Evolutionary conservation across 2,329 filamentous ascomycete genomes (phyloP).

Genomic region (Diplodia intermedia): DNA sequence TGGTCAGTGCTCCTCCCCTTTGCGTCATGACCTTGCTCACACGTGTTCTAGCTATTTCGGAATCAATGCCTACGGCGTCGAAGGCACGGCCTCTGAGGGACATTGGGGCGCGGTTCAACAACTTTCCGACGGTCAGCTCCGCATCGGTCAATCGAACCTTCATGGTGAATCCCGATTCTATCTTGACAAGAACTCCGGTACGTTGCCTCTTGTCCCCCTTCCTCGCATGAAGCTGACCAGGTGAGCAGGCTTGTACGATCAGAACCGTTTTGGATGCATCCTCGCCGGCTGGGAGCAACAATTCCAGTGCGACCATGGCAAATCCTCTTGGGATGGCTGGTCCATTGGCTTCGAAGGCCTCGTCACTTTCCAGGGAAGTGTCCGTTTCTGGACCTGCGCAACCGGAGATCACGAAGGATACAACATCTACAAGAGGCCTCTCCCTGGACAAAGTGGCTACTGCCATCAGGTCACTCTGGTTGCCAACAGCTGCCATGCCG

Average conservation of each 20-base stretch:
- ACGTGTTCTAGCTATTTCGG: conserved; percentile 10
- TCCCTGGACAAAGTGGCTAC: not conserved
- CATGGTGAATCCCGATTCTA: not conserved
- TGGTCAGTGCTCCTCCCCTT: conserved; percentile 1
- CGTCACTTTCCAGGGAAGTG: not conserved
- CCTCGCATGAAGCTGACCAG: not conserved
- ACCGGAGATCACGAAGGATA: conserved; percentile 23
- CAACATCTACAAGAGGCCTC: conserved; percentile 18
- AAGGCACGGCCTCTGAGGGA: conserved; percentile 4
- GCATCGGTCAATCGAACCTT: conserved; percentile 18
- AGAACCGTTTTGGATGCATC: conserved; percentile 24
- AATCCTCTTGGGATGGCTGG: not conserved
- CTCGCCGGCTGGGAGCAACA: conserved; percentile 6
- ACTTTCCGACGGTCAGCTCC: conserved; percentile 23
- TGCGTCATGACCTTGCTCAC: not conserved
- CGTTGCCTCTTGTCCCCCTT: not conserved
- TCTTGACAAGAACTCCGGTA: not conserved
- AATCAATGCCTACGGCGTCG: not conserved
- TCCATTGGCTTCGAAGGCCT: conserved; percentile 14
- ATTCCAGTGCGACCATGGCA: conserved; percentile 24
- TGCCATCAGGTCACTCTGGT: conserved; percentile 9
- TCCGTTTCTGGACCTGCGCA: not conserved
- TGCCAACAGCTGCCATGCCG: not conserved
- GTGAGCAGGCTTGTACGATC: conserved; percentile 8
- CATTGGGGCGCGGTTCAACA: not conserved